Base-by-base conservation (phyloP, 768 basidiomycete species). In the Russula lepida region DNA sequence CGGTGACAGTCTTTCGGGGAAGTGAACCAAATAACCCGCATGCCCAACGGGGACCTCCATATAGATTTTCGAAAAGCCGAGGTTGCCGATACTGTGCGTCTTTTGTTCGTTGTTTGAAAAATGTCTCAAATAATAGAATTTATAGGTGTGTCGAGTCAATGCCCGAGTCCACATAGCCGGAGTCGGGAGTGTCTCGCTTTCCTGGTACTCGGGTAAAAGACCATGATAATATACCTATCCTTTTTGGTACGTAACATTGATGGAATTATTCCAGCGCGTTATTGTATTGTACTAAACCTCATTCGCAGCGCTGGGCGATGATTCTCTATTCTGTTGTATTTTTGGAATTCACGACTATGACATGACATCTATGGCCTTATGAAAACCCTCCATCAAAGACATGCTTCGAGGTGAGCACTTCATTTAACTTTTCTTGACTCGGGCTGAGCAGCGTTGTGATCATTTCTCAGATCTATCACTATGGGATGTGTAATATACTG, bases 31-130 rank as follows among this genome's bases (percentile, higher is more conserved):
- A 88, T 91, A 68, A 80, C 77, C 39, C 77, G 88, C 54, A 82
- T 86, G 78, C 84, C 84, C 53, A 89, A 88, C 64, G 86, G 85
- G 47, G 88, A 91, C 71, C 73, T 90, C n/a, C 84, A 88, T 67
- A 78, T 91, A 52, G 82, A 85, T 67, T 91, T 89, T 68, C 79
- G 82, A 50, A 82, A 81, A 56, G 78, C 84, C 53, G 88, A 90
- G 60, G 88, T 91, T 11, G 89, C 89, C 23, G 89, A 90, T 64
- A 90, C 86, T 7, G 89, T 89, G 69, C 28, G 84, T 76, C 54
- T 54, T 58, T 32, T 4, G 17, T 41, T 19, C 35, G 28, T 15
- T 27, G 55, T 17, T 48, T 15, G 7, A 12, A 28, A 64, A 50
- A 32, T 37, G 49, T 35, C 61, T 68, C 41, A 66, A 66, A 66